phyloP scores from a whole-genome alignment of 2,329 filamentous ascomycete genomes.

The Nigrograna mackinnonii region DNA sequence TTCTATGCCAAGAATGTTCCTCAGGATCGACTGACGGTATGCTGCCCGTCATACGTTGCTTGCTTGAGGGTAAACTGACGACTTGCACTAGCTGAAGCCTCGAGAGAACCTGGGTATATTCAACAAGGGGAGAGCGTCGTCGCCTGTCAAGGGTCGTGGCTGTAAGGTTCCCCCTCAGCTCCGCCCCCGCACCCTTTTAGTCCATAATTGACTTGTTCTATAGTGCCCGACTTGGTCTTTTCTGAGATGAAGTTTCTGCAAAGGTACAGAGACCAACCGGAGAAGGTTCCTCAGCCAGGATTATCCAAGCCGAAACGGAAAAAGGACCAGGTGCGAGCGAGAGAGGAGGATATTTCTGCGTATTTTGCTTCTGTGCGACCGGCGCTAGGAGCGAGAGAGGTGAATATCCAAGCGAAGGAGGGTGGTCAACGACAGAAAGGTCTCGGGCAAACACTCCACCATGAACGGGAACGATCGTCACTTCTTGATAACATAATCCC shows the following conservation, averaged over 20 bases:
- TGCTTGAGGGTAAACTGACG: conserved; percentile 22
- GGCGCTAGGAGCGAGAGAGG: conserved; percentile 24
- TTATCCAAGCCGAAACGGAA: conserved; percentile 31
- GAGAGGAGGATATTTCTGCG: conserved; percentile 48
- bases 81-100: conserved; percentile 47
- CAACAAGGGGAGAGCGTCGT: conserved; percentile 53
- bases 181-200: conserved; percentile 8
- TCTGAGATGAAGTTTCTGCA: conserved; percentile 55
- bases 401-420: conserved; percentile 19
- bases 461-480: conserved; percentile 12
- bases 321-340: conserved; percentile 32
- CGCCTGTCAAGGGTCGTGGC: conserved; percentile 46
- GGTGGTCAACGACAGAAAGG: conserved; percentile 1
- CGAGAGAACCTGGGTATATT: conserved; percentile 49
- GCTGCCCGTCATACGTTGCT: conserved; percentile 15
- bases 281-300: conserved; percentile 25
- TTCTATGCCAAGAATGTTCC: conserved; percentile 51
- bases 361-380: conserved; percentile 45
- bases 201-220: conserved; percentile 20
- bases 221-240: conserved; percentile 57
- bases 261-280: conserved; percentile 31
- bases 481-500: conserved; percentile 20
- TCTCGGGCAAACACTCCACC: conserved; percentile 7
- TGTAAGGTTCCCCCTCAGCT: conserved; percentile 34
- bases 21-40: conserved; percentile 51